Conservation (phyloP, 768 basidiomycete species). For the Fomitopsis pulvina region DNA sequence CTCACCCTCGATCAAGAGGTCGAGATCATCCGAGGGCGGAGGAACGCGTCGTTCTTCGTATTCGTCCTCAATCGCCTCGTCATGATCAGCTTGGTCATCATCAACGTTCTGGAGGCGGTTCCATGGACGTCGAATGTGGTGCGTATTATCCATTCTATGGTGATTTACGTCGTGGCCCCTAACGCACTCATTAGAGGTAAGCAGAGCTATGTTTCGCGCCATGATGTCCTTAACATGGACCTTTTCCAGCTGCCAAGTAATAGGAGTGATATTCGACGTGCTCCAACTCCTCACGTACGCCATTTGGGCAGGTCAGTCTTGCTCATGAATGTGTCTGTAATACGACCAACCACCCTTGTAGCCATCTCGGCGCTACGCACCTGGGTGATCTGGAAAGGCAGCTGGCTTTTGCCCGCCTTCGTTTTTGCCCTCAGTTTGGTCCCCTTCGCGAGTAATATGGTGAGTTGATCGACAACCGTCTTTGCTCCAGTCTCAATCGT, state of each 20-base stretch:
- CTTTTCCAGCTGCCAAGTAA: not conserved
- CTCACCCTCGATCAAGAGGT: not conserved
- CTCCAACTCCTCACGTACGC: not conserved
- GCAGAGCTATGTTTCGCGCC: not conserved
- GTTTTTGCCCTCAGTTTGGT: not conserved
- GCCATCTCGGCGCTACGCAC: not conserved
- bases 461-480: not conserved
- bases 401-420: not conserved
- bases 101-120: not conserved
- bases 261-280: not conserved
- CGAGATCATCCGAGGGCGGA: not conserved
- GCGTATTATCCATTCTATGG: not conserved
- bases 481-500: not conserved
- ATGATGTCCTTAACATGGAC: not conserved
- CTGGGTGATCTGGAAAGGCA: not conserved
- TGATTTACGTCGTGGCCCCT: not conserved
- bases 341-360: not conserved
- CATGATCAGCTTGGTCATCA: not conserved
- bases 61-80: not conserved
- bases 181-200: not conserved
- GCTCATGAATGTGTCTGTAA: not conserved
- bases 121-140: not conserved
- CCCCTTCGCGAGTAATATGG: not conserved
- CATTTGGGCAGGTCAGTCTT: not conserved
- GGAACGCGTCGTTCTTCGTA: not conserved